Conservation (phyloP, 2,329 filamentous ascomycete species). For the Aspergillus sp. region DNA sequence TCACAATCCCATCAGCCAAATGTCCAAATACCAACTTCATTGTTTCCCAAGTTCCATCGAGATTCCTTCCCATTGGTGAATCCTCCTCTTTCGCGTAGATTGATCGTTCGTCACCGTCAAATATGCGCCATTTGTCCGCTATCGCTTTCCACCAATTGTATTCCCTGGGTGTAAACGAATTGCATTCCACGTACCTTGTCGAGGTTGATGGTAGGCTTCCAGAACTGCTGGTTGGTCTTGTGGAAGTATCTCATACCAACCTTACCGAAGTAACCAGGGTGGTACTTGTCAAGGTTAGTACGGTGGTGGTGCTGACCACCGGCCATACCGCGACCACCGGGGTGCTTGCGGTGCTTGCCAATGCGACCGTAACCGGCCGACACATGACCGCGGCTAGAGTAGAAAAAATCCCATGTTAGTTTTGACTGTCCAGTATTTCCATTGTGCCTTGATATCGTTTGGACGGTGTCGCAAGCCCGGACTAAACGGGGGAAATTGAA, state of each 20-base stretch:
- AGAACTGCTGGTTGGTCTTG: conserved; percentile 91
- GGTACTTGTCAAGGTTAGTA: conserved; percentile 89
- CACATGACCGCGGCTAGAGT: conserved; percentile 82
- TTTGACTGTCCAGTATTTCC: not conserved
- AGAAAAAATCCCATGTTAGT: conserved; percentile 15
- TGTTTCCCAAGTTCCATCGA: not conserved
- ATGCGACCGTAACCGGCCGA: conserved; percentile 97
- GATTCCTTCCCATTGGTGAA: not conserved
- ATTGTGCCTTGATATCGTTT: not conserved
- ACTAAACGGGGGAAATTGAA: not conserved
- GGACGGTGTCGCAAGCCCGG: not conserved
- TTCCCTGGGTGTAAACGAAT: conserved; percentile 3
- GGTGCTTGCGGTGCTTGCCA: conserved; percentile 96
- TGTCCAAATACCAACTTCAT: conserved; percentile 1
- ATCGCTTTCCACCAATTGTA: not conserved
- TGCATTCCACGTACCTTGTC: conserved; percentile 73
- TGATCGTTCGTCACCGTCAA: not conserved
- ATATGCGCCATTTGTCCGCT: not conserved
- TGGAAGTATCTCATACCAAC: conserved; percentile 96
- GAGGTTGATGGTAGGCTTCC: conserved; percentile 98
- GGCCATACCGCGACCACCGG: conserved; percentile 75
- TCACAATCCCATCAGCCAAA: conserved; percentile 11
- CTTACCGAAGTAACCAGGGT: conserved; percentile 99
- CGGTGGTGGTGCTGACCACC: conserved; percentile 99
- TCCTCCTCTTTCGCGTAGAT: not conserved